Percentiles rank a stretch among this genome's conserved stretches.
phyloP scores from a whole-genome alignment of 768 basidiomycete genomes.

The Serendipita sp. region DNA sequence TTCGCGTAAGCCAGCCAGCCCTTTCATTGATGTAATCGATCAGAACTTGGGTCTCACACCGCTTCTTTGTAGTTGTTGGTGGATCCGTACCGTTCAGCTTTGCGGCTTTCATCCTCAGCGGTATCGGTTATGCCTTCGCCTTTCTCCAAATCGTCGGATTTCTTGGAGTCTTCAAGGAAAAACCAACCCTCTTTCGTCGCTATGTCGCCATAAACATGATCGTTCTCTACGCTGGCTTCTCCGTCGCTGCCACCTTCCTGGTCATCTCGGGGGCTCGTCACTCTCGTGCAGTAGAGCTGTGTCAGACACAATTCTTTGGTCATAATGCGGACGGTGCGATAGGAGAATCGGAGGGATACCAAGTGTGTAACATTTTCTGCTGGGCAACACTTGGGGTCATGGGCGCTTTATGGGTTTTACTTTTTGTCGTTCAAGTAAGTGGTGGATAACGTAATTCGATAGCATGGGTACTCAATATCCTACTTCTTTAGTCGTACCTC shows the following conservation, averaged over 20 bases:
- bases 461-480: slow-evolving; percentile 25
- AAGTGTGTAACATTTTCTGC: slow-evolving; percentile 75
- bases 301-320: slow-evolving; percentile 25
- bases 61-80: slow-evolving; percentile 50
- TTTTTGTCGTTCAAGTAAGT: slow-evolving; percentile 61
- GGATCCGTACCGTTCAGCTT: slow-evolving; percentile 58
- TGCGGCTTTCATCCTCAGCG: slow-evolving; percentile 55
- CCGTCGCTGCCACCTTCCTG: slow-evolving; percentile 66
- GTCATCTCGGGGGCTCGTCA: slow-evolving; percentile 68
- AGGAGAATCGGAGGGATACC: slow-evolving; percentile 34
- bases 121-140: slow-evolving; percentile 60
- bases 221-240: slow-evolving; percentile 43
- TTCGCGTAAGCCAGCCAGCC: slow-evolving; percentile 11
- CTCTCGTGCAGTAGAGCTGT: slow-evolving; percentile 47
- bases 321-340: slow-evolving; percentile 5
- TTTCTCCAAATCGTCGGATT: slow-evolving; percentile 70
- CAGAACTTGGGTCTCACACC: background rate
- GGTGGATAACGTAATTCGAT: slow-evolving; percentile 11
- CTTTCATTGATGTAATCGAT: background rate
- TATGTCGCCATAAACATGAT: slow-evolving; percentile 54
- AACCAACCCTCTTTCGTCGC: slow-evolving; percentile 42
- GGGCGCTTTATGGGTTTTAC: slow-evolving; percentile 70
- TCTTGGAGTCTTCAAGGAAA: slow-evolving; percentile 72
- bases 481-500: slow-evolving; percentile 33
- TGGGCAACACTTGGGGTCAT: slow-evolving; percentile 90